Evolutionary conservation across 2,329 filamentous ascomycete species (phyloP).

Genomic region (Pleurostoma richardsiae): DNA sequence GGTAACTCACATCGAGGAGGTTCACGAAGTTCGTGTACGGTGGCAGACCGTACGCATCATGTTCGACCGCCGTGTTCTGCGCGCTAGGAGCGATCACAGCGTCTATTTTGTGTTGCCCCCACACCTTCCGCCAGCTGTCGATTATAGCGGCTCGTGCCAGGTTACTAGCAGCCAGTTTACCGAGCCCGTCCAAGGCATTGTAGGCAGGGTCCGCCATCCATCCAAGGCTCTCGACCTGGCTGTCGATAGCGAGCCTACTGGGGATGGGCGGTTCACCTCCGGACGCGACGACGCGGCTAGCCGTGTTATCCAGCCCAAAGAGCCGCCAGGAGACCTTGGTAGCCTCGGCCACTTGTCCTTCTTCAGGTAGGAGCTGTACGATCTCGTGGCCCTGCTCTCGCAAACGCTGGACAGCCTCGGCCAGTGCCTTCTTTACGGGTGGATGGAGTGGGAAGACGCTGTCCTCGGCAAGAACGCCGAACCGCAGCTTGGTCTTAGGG

Average conservation of each 20-base stretch:
- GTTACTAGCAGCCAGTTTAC: conserved; percentile 4
- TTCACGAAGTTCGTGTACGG: conserved; percentile 9
- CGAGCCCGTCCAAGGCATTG: conserved; percentile 3
- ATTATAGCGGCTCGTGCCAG: conserved; percentile 5
- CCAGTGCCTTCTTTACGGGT: conserved; percentile 3
- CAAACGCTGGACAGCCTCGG: neutral
- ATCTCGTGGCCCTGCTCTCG: conserved; percentile 4
- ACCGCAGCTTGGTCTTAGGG: neutral
- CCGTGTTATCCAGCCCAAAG: conserved; percentile 7
- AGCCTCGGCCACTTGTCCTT: conserved; percentile 3
- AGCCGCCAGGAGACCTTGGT: conserved; percentile 6
- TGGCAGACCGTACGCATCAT: conserved; percentile 9
- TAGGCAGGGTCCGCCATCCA: neutral
- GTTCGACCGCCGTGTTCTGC: conserved; percentile 10
- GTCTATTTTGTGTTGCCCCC: conserved; percentile 6
- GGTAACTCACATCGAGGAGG: conserved; percentile 8
- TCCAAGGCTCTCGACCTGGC: conserved; percentile 2
- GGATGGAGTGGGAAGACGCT: conserved; percentile 9
- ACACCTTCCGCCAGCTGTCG: conserved; percentile 8
- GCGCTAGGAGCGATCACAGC: conserved; percentile 8
- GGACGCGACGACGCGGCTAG: conserved; percentile 1
- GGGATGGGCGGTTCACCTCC: conserved; percentile 8
- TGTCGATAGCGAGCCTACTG: neutral
- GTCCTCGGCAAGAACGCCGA: conserved; percentile 10
- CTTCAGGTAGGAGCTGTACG: neutral